phyloP scores from a whole-genome alignment of 2,329 filamentous ascomycete species.

The Rhinocladiella mackenziei region DNA sequence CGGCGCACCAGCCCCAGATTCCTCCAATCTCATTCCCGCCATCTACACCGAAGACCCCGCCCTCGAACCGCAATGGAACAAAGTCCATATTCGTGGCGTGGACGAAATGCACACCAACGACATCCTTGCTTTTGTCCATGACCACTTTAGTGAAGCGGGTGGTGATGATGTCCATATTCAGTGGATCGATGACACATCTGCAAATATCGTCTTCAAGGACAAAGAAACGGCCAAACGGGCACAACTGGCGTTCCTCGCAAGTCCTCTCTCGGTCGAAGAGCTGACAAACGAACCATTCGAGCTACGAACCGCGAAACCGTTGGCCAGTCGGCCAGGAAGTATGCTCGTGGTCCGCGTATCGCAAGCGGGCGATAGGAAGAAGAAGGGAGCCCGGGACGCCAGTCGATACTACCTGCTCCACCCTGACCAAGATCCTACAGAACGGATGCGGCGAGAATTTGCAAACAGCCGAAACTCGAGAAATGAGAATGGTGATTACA shows the following conservation, averaged over 20 bases:
- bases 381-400: slow-evolving; percentile 68
- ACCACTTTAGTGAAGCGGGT: slow-evolving; percentile 59
- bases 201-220: slow-evolving; percentile 73
- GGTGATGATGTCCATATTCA: slow-evolving; percentile 60
- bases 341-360: slow-evolving; percentile 70
- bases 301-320: slow-evolving; percentile 64
- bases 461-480: slow-evolving; percentile 42
- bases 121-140: slow-evolving; percentile 68
- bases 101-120: slow-evolving; percentile 76
- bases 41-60: slow-evolving; percentile 30
- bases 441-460: slow-evolving; percentile 57
- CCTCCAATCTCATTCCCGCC: slow-evolving; percentile 23
- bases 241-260: slow-evolving; percentile 47
- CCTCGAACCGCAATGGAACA: slow-evolving; percentile 43
- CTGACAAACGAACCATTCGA: slow-evolving; percentile 57
- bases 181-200: slow-evolving; percentile 92
- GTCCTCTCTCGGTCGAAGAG: slow-evolving; percentile 33
- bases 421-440: slow-evolving; percentile 80
- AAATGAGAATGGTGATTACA: slow-evolving; percentile 42
- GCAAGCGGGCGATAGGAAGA: slow-evolving; percentile 72
- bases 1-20: slow-evolving; percentile 13
- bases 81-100: slow-evolving; percentile 80
- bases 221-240: slow-evolving; percentile 52
- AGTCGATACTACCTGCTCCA: slow-evolving; percentile 92
- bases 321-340: slow-evolving; percentile 64